Conservation (phyloP, 2,329 filamentous ascomycete genomes). For the Diaporthe humulicola region DNA sequence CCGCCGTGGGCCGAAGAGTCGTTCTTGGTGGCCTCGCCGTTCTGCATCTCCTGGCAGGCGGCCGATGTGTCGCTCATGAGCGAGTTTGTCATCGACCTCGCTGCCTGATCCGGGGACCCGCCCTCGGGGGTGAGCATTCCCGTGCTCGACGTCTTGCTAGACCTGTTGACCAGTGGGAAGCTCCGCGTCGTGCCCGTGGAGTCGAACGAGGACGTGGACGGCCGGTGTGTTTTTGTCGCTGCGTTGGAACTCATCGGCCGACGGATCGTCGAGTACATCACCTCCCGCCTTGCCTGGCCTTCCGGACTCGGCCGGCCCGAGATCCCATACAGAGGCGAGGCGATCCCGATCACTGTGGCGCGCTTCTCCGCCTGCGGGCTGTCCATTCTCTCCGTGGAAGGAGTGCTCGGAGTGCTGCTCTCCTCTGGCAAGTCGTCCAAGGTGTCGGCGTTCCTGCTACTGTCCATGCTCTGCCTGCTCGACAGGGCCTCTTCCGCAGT, state of each 20-base stretch:
- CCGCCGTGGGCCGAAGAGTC: background rate
- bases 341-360: constrained; percentile 40
- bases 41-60: constrained; percentile 51
- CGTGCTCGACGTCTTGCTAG: constrained; percentile 55
- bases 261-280: constrained; percentile 52
- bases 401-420: constrained; percentile 4
- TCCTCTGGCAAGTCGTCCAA: constrained; percentile 44
- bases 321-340: constrained; percentile 12
- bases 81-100: constrained; percentile 61
- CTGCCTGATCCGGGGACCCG: constrained; percentile 63
- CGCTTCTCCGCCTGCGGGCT: constrained; percentile 50
- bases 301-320: constrained; percentile 41
- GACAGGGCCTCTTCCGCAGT: constrained; percentile 66
- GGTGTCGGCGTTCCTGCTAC: constrained; percentile 44
- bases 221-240: constrained; percentile 60
- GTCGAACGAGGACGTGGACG: constrained; percentile 69
- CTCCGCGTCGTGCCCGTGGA: constrained; percentile 72
- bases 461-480: constrained; percentile 50
- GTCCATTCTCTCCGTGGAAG: constrained; percentile 41
- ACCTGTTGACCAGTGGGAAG: constrained; percentile 71
- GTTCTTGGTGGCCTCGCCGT: constrained; percentile 28
- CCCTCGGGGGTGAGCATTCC: constrained; percentile 61
- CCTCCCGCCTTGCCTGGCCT: constrained; percentile 44
- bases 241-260: constrained; percentile 59
- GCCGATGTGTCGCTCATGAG: constrained; percentile 63